Base-by-base conservation (phyloP, 1,284 basidiomycete genomes). In the Coriolopsis trogii region DNA sequence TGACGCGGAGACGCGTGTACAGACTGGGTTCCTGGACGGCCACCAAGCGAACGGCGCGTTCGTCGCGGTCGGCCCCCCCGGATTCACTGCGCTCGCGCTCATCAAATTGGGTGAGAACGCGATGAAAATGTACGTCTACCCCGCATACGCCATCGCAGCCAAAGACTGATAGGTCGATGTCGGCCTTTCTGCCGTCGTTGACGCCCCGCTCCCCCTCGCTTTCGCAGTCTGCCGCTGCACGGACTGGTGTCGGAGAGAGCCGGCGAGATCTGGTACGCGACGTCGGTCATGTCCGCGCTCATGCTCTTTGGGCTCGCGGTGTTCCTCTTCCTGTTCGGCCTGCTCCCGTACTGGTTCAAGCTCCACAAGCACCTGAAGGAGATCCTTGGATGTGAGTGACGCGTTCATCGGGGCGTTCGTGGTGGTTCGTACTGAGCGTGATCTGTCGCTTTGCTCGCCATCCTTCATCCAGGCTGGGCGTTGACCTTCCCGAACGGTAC, bases 11-110 rank as follows among this genome's bases (percentile, higher is more conserved):
- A 36, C 4, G 26, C 46, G 34, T 41, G n/a, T 34, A 12, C 56
- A 76, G 75, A 78, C 76, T n/a, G 76, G 77, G 15, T 78, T 79
- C 62, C 62, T 78, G 48, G 70, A 77, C 36, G 77, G 77, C 21
- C 75, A 77, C 62, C 77, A 78, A 58, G 77, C 77, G 5, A 78
- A 77, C 49, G 75, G 75, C 13, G 76, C 76, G 0, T 78, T 79
- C 60, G 73, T 78, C 29, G 75, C 72, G 13, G 73, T 71, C 46
- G 77, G 77, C 8, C 77, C 77, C 6, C 76, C 77, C 18, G 76
- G 77, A 4, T 79, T 79, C 60, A 78, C 76, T 6, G 77, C 76
- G 4, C 68, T 78, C 40, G 75, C 76, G 1, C 64, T 78, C 20
- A 71, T 79, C 58, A 76, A 74, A 49, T 68, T 79, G 24, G 77